Base-by-base conservation (phyloP, 2,329 filamentous ascomycete genomes). In the Paraconiothyrium sp. region DNA sequence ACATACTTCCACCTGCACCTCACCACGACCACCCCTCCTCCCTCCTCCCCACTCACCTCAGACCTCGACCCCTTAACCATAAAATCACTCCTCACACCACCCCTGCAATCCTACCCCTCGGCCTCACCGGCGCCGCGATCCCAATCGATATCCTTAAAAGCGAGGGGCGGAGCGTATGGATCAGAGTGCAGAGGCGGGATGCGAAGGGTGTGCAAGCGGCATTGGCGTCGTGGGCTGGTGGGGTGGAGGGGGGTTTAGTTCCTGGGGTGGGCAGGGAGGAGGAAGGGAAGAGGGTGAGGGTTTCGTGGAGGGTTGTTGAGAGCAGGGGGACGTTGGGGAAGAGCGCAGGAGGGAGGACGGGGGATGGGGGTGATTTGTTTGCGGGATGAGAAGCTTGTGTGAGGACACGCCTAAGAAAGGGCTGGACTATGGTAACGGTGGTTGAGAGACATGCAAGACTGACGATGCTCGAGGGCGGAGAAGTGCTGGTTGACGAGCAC, bases 71-170 rank as follows among this genome's bases (percentile, higher is more conserved):
- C 83, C 2, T 79, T 93, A 2, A 89, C 88, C 41, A 82, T 86
- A 20, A 87, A 86, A 37, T 82, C 87, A 0, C 89, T 91, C 71
- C 86, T 91, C 67, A 86, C 85, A 1, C 77, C 84, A 0, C 89
- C 91, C 0, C 80, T 94, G 8, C 82, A 82, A 1, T 86, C 90
- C 63, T 93, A 92, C 69, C 85, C 69, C 85, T 94, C 1, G 92
- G 92, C 22, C 79, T 87, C 20, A 88, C 87, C 0, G 92, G 92
- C 11, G 79, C 84, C 1, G 88, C 87, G 11, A 88, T 94, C 3
- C 80, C 89, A 1, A 73, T 93, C 59, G 92, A 94, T 72, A 87
- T 94, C 22, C 83, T 94, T 37, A 87, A 89, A 20, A 70, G 63
- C 0, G 5, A 7, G 1, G 72, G 69, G 0, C 24, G 67, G 0